Conservation (phyloP, 306 rosid genomes). For the Ormosia emarginata region DNA sequence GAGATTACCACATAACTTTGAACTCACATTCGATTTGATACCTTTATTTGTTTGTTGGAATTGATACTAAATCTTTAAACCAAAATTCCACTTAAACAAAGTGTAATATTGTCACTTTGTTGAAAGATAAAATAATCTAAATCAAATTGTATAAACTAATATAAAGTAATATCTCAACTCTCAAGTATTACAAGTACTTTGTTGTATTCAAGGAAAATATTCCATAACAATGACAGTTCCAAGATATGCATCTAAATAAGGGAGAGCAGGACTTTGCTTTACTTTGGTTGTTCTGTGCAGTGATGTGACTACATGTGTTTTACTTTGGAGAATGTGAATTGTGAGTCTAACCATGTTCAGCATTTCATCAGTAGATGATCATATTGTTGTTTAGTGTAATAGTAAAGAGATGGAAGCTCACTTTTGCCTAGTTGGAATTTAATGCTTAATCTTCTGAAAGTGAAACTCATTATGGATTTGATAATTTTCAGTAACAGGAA, state of each 20-base stretch:
- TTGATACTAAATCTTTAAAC: no score
- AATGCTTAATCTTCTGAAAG: no score
- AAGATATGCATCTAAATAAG: background rate
- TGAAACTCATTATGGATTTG: no score
- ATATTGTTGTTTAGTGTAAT: no score
- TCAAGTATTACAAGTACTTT: background rate
- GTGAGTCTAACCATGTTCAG: background rate
- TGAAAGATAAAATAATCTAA: background rate
- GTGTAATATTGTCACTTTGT: background rate
- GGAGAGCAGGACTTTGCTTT: constrained; percentile 4
- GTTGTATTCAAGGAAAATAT: background rate
- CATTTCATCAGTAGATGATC: no score
- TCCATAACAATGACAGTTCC: background rate
- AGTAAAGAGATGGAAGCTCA: no score
- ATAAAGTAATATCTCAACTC: constrained; percentile 4
- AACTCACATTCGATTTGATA: no score
- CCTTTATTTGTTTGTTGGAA: no score
- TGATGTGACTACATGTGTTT: constrained; percentile 4
- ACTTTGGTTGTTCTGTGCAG: background rate
- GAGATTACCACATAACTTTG: no score
- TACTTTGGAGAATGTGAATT: constrained; percentile 1
- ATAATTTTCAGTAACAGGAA: no score
- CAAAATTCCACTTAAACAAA: no score
- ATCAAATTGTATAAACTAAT: background rate
- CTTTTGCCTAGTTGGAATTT: no score